These are phyloP conservation scores for Aurantiochytrium sp. DNA, from an alignment of 108 stramenopile species.

Conservation along the genomic window DNA sequence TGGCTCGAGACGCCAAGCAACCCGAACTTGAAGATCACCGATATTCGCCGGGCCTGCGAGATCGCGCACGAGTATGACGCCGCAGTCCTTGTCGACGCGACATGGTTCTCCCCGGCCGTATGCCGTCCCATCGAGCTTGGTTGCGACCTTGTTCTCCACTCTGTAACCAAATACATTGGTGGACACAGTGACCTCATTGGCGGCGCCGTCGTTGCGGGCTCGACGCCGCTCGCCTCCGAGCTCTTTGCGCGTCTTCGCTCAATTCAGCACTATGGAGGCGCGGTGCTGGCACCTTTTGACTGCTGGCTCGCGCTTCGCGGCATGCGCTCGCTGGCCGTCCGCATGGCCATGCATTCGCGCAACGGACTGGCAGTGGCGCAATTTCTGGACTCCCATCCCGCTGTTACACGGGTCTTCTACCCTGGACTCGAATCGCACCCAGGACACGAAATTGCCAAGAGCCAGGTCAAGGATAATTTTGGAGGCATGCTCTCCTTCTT, in stretches of 20 bases:
- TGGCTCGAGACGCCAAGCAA: slow-evolving; percentile 32
- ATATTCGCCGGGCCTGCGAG: background rate
- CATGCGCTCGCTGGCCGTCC: slow-evolving; percentile 47
- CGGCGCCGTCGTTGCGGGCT: slow-evolving; percentile 30
- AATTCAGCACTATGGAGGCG: background rate
- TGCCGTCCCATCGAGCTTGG: slow-evolving; percentile 23
- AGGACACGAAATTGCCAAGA: background rate
- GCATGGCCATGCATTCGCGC: slow-evolving; percentile 22
- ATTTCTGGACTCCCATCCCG: slow-evolving; percentile 13
- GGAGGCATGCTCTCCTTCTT: slow-evolving; percentile 22
- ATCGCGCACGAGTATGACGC: background rate
- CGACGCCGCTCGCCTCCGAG: background rate
- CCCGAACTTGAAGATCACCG: slow-evolving; percentile 16
- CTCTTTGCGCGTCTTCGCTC: background rate
- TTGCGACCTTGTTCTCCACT: slow-evolving; percentile 30
- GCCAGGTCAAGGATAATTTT: background rate
- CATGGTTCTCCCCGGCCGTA: slow-evolving; percentile 25
- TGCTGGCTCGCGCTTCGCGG: slow-evolving; percentile 14
- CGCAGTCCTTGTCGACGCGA: slow-evolving; percentile 19
- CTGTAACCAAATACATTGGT: slow-evolving; percentile 23
- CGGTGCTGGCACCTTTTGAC: slow-evolving; percentile 12
- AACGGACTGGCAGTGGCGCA: slow-evolving; percentile 27
- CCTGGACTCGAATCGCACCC: background rate
- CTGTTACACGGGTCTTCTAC: slow-evolving; percentile 21
- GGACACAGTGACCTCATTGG: slow-evolving; percentile 38